Evolutionary conservation across 495 filamentous ascomycete species (phyloP).

Genomic region (Daldinia concentrica): DNA sequence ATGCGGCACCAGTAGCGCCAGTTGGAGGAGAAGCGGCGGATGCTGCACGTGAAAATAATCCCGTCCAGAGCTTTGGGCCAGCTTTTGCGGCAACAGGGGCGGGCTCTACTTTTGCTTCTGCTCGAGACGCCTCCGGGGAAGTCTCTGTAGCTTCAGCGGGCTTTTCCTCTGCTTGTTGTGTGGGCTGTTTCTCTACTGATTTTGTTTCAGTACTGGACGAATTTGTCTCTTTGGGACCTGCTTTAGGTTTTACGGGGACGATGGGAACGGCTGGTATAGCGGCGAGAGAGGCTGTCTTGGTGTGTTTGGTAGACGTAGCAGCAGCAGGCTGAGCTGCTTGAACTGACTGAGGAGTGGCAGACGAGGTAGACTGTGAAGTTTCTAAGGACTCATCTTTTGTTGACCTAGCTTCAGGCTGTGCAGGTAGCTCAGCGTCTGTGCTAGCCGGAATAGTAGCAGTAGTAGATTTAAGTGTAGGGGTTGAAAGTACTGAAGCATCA

Average conservation of each 20-base stretch:
- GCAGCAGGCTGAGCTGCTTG: constrained; percentile 54
- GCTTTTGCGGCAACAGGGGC: constrained; percentile 55
- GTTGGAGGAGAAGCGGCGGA: constrained; percentile 41
- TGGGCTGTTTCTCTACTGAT: constrained; percentile 45
- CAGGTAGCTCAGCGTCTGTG: constrained; percentile 47
- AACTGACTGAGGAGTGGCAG: constrained; percentile 74
- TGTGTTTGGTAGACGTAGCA: constrained; percentile 41
- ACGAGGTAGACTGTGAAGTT: constrained; percentile 68
- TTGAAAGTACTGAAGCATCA: constrained; percentile 30
- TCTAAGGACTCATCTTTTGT: constrained; percentile 74
- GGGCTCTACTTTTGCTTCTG: constrained; percentile 44
- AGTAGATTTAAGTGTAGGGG: constrained; percentile 44
- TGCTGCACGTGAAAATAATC: constrained; percentile 69
- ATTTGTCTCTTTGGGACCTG: constrained; percentile 50
- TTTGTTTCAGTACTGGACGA: constrained; percentile 47
- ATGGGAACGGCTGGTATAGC: constrained; percentile 72
- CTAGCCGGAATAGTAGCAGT: constrained; percentile 12
- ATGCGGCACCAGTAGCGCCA: constrained; percentile 41
- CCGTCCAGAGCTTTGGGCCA: constrained; percentile 79
- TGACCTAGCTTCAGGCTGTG: constrained; percentile 71
- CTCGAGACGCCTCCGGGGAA: constrained; percentile 28
- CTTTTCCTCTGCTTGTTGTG: constrained; percentile 47
- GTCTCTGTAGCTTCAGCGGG: constrained; percentile 37
- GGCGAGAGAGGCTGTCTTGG: constrained; percentile 59
- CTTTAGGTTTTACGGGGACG: constrained; percentile 71